Conservation (phyloP, 768 basidiomycete genomes). For the Mycena vulgaris region DNA sequence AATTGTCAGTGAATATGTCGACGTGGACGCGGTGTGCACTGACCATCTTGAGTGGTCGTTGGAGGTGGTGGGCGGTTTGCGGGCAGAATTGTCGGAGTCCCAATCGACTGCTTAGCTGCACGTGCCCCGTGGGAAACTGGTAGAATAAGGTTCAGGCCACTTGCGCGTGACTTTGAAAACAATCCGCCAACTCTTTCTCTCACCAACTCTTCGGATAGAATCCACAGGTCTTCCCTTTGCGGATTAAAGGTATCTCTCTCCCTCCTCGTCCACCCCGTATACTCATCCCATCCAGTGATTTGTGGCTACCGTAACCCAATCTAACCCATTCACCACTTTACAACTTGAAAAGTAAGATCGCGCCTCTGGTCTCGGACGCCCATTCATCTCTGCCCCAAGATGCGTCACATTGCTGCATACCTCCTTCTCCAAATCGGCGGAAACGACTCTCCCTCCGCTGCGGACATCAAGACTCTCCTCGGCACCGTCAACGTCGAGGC, state of each 20-base stretch:
- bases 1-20: not conserved
- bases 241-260: constrained; percentile 83
- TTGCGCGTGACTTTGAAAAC: no score
- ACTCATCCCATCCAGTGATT: constrained; percentile 73
- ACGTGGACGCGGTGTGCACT: not conserved
- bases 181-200: constrained; percentile 49
- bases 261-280: not conserved
- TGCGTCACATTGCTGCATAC: constrained; percentile 96
- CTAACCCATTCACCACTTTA: constrained; percentile 41
- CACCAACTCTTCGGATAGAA: constrained; percentile 81
- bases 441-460: constrained; percentile 88
- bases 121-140: constrained; percentile 17
- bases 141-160: no score
- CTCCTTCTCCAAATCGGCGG: constrained; percentile 97
- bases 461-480: constrained; percentile 92
- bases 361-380: not conserved
- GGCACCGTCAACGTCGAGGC: constrained; percentile 89
- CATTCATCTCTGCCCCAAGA: constrained; percentile 58
- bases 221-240: constrained; percentile 91
- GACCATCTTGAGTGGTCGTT: constrained; percentile 48
- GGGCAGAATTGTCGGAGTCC: constrained; percentile 47
- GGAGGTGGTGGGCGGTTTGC: constrained; percentile 63
- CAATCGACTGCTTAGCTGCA: not conserved
- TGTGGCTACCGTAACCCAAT: constrained; percentile 85
- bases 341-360: constrained; percentile 57